phyloP scores from a whole-genome alignment of 352 stramenopile species.

The Globisporangium sylvaticum region DNA sequence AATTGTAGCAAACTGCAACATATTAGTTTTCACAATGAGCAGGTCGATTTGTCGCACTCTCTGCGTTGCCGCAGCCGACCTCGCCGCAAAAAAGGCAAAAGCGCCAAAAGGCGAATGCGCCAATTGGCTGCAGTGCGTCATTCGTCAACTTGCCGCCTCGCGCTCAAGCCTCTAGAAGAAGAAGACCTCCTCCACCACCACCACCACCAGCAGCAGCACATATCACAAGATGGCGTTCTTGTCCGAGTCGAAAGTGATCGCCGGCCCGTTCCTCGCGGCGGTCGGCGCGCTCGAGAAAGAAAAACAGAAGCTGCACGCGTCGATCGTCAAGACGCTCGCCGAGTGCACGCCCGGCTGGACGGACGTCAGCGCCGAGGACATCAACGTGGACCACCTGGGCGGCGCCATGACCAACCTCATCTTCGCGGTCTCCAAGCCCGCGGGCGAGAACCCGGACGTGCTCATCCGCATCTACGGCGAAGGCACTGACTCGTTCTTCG shows the following conservation, averaged over 20 bases:
- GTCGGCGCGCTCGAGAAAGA: conserved; percentile 55
- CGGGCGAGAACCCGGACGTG: conserved; percentile 55
- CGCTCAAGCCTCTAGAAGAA: conserved; percentile 10
- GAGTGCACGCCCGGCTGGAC: conserved; percentile 58
- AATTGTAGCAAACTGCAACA: neutral
- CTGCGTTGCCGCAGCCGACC: neutral
- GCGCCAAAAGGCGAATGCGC: neutral
- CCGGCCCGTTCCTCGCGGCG: conserved; percentile 51
- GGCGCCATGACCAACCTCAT: conserved; percentile 87
- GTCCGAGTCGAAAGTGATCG: conserved; percentile 39
- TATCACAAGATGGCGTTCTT: conserved; percentile 22
- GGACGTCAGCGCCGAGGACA: conserved; percentile 43
- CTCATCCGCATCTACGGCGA: conserved; percentile 81
- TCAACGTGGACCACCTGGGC: conserved; percentile 63
- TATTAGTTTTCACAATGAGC: conserved; percentile 1
- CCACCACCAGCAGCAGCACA: neutral
- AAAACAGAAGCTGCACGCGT: conserved; percentile 67
- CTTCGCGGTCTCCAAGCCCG: conserved; percentile 70
- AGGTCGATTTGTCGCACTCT: conserved; percentile 2
- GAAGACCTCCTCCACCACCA: neutral
- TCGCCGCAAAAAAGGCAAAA: neutral
- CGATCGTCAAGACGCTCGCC: conserved; percentile 51
- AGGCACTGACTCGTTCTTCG: conserved; percentile 82
- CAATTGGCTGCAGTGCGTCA: conserved; percentile 9
- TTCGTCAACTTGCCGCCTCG: conserved; percentile 24